Conservation (phyloP, 2,329 filamentous ascomycete species). For the Cordyceps javanica region DNA sequence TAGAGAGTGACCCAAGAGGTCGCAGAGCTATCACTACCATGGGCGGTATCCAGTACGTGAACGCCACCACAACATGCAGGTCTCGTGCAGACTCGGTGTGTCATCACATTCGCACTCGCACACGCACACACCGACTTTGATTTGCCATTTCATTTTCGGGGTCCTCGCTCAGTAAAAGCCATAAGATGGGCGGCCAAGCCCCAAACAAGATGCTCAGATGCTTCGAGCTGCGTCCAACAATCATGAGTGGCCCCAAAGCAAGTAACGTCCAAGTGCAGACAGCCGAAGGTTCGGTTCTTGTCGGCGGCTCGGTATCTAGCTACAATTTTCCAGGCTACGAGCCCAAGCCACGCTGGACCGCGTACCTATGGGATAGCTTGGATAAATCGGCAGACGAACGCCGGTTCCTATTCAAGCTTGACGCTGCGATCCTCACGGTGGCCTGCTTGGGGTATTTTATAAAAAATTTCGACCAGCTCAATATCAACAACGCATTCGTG, state of each 20-base stretch:
- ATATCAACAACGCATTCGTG: constrained; percentile 39
- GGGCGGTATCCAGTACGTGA: too few species aligned
- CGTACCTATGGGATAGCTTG: constrained; percentile 32
- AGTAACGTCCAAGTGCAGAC: background rate
- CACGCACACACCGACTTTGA: too few species aligned
- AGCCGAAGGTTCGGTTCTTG: background rate
- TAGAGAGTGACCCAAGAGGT: too few species aligned
- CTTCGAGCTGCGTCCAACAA: background rate
- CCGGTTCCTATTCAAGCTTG: constrained; percentile 28
- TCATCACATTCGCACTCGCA: too few species aligned
- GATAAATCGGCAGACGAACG: constrained; percentile 27
- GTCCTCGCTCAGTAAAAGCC: too few species aligned
- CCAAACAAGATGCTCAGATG: background rate
- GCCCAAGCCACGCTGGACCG: constrained; percentile 24
- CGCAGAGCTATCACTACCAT: too few species aligned
- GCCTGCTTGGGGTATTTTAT: constrained; percentile 28
- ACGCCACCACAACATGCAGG: too few species aligned
- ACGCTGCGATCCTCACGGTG: constrained; percentile 29
- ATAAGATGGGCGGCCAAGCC: background rate
- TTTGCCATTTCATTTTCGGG: too few species aligned
- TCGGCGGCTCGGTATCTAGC: background rate
- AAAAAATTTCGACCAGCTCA: constrained; percentile 33
- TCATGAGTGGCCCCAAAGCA: background rate
- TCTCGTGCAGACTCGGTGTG: too few species aligned
- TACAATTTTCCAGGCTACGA: background rate